Base-by-base conservation (phyloP, 257 asterid genomes). In the Linaria vulgaris region DNA sequence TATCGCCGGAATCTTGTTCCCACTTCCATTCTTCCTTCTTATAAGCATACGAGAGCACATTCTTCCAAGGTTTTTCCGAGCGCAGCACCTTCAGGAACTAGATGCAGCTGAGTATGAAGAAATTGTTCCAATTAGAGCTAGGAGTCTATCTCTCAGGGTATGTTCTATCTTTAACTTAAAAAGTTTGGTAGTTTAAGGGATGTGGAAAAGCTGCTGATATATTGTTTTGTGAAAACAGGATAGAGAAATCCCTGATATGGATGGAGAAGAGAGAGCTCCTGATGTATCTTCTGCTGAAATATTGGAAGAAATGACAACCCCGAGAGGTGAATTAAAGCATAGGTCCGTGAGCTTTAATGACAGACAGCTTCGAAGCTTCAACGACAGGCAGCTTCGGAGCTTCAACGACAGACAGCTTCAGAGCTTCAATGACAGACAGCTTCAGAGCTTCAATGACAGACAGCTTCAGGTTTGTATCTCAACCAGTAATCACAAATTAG, bases 61-160 rank as follows among this genome's bases (percentile, higher is more conserved):
- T 34, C 95, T 91, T 17, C 98, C 98, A 7, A 86, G 74, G 82
- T 4, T 83, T 37, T 83, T 91, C 54, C 90, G 90, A 0, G 69
- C 67, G 1, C 64, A 71, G n/a, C 70, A 83, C 74, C 96, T 91
- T 57, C 88, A 67, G 51, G 84, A 88, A 50, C 75, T 88, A 5
- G 98, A 91, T 67, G 96, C 96, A 21, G 82, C 94, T 38, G 96
- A 83, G 74, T 91, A 91, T 12, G 96, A 88, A 44, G 96, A 91
- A 79, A 63, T 84, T 47, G 73, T 74, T 12, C 96, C 96, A 9
- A 77, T 61, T 65, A 72, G 67, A 41, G 41, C 41, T 34, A 76
- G 81, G 68, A 83, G 78, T 27, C 70, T 61, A 6, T 66, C 87
- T 9, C 49, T 70, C 61, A 74, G 67, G 88, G 95, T 83, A 76